Conservation (phyloP, 2,329 filamentous ascomycete species). For the Daldinia sp. region DNA sequence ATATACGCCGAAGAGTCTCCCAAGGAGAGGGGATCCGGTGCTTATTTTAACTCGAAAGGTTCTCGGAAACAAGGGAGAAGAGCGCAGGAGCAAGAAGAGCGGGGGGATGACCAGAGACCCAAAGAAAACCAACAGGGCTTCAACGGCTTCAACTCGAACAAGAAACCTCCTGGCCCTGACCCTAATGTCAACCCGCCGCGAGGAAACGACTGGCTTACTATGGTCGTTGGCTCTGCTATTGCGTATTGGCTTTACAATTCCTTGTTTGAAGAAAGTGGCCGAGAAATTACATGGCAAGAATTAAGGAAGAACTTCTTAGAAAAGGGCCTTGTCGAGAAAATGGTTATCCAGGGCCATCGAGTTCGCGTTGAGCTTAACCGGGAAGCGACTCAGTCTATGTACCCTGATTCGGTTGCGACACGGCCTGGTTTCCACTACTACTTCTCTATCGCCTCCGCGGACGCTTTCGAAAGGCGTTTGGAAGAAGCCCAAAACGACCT, state of each 20-base stretch:
- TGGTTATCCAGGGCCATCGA: constrained; percentile 79
- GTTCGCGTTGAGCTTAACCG: constrained; percentile 85
- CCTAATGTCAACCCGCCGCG: constrained; percentile 28
- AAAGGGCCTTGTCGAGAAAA: constrained; percentile 93
- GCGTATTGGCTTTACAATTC: constrained; percentile 57
- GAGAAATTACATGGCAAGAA: constrained; percentile 98
- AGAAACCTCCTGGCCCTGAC: constrained; percentile 12
- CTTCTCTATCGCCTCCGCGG: constrained; percentile 94
- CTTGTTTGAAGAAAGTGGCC: constrained; percentile 53
- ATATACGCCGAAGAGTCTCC: not conserved
- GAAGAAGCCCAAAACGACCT: constrained; percentile 90
- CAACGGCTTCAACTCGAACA: constrained; percentile 42
- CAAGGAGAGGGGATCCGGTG: not conserved
- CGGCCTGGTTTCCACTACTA: constrained; percentile 82
- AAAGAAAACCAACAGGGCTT: constrained; percentile 41
- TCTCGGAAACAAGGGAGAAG: constrained; percentile 29
- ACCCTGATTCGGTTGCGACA: constrained; percentile 76
- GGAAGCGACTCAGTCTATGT: constrained; percentile 74
- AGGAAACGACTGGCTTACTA: constrained; percentile 51
- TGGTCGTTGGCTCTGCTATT: constrained; percentile 60
- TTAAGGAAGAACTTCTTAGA: constrained; percentile 92
- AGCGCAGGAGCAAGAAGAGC: constrained; percentile 42
- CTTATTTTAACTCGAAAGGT: not conserved
- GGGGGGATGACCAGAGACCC: constrained; percentile 45
- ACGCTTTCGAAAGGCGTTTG: constrained; percentile 88